A percentile compares a stretch with the other conserved stretches of the same genome.
Evolutionary conservation across 768 basidiomycete genomes (phyloP).

Genomic region (Trametes villosa): DNA sequence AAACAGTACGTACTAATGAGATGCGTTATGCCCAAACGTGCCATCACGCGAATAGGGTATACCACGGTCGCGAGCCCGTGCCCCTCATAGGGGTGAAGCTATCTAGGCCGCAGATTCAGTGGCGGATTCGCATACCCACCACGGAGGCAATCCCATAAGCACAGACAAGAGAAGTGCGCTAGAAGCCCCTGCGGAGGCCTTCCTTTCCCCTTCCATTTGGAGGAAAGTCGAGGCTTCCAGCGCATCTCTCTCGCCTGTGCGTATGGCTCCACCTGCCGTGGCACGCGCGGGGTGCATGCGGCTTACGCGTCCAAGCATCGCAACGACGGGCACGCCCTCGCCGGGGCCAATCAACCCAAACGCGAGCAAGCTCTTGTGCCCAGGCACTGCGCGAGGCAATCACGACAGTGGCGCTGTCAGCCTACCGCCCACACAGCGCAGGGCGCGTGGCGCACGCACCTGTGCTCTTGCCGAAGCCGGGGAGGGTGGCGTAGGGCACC

Average conservation of each 20-base stretch:
- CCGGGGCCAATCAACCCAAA: slow-evolving; percentile 75
- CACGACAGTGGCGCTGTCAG: neutral
- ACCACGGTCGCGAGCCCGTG: slow-evolving; percentile 69
- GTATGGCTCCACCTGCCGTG: too few species aligned
- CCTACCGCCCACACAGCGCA: neutral
- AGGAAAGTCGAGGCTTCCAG: too few species aligned
- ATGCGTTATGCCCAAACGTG: slow-evolving; percentile 72
- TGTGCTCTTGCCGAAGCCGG: slow-evolving; percentile 78
- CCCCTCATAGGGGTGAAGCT: slow-evolving; percentile 91
- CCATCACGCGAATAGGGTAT: slow-evolving; percentile 82
- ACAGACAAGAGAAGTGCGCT: slow-evolving; percentile 8
- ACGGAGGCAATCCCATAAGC: too few species aligned
- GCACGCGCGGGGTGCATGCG: too few species aligned
- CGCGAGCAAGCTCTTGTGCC: slow-evolving; percentile 64
- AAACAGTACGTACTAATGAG: slow-evolving; percentile 62
- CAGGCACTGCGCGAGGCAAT: neutral
- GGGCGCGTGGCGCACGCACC: slow-evolving; percentile 47
- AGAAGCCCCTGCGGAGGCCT: too few species aligned
- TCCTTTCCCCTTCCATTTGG: too few species aligned
- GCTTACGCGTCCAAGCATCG: slow-evolving; percentile 86
- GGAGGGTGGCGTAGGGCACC: slow-evolving; percentile 68
- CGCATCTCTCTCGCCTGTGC: too few species aligned
- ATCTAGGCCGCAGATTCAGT: slow-evolving; percentile 13
- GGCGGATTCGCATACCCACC: too few species aligned
- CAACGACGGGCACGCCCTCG: slow-evolving; percentile 77